phyloP scores from a whole-genome alignment of 2,329 filamentous ascomycete genomes.

The Microcyclospora pomicola region DNA sequence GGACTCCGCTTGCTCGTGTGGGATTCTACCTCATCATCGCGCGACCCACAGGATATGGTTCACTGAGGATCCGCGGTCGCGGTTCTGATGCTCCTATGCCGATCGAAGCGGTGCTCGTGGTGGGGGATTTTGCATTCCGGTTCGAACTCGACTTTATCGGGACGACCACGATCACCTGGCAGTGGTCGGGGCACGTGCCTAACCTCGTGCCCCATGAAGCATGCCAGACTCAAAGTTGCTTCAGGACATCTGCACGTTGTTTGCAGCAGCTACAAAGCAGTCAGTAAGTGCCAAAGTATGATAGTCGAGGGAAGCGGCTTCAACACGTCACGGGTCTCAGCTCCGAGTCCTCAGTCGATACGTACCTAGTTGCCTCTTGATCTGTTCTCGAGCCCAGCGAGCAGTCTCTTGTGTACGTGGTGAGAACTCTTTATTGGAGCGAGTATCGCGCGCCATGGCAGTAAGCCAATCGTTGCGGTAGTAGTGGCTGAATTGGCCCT shows the following conservation, averaged over 20 bases:
- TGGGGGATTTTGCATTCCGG: too few relatives aligned
- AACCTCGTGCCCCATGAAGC: too few relatives aligned
- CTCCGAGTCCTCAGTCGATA: not conserved
- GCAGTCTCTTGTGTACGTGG: constrained; percentile 82
- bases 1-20: too few relatives aligned
- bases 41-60: too few relatives aligned
- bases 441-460: constrained; percentile 79
- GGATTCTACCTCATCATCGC: too few relatives aligned
- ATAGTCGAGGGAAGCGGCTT: not conserved
- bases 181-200: too few relatives aligned
- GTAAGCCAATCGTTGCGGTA: constrained; percentile 91
- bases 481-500: constrained; percentile 67
- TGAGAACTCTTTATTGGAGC: constrained; percentile 75
- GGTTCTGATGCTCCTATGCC: too few relatives aligned
- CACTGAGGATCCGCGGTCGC: too few relatives aligned
- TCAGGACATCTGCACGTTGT: constrained; percentile 11
- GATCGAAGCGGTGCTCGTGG: too few relatives aligned
- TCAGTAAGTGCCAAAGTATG: constrained; percentile 3
- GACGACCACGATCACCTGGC: too few relatives aligned
- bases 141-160: too few relatives aligned
- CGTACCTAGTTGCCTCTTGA: constrained; percentile 62
- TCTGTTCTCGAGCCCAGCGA: constrained; percentile 92
- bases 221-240: not conserved
- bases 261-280: constrained; percentile 8
- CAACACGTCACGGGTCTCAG: not conserved